Conservation (phyloP, 768 basidiomycete genomes). For the Cantharellus anzutake region DNA sequence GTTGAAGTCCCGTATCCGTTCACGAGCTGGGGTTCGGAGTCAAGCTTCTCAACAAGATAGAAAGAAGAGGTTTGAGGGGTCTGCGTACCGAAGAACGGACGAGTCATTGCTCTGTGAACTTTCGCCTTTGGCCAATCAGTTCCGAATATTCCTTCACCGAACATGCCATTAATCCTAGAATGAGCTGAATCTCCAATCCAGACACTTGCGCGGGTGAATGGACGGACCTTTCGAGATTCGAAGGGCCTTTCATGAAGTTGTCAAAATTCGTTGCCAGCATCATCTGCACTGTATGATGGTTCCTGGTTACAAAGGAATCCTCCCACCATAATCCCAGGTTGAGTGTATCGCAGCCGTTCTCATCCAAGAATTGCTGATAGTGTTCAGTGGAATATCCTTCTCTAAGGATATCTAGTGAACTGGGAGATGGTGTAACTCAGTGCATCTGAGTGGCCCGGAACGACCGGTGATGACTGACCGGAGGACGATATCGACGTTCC, state of each 20-base stretch:
- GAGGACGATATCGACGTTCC: constrained; percentile 53
- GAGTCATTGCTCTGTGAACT: constrained; percentile 50
- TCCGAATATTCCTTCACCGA: constrained; percentile 19
- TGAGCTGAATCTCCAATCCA: background rate
- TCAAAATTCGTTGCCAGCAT: constrained; percentile 6
- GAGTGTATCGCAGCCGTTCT: background rate
- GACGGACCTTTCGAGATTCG: background rate
- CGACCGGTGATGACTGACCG: constrained; percentile 21
- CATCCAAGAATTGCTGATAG: background rate
- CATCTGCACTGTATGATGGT: constrained; percentile 3
- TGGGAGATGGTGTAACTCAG: background rate
- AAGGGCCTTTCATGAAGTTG: constrained; percentile 4
- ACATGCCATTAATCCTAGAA: constrained; percentile 7
- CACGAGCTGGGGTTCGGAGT: constrained; percentile 24
- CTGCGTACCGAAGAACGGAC: constrained; percentile 39
- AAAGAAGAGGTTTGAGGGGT: background rate
- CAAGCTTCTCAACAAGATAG: constrained; percentile 15
- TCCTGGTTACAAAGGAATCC: constrained; percentile 4
- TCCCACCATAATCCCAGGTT: background rate
- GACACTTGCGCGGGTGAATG: background rate
- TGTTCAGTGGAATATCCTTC: background rate
- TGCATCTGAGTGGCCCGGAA: background rate
- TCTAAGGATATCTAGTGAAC: background rate
- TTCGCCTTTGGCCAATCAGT: constrained; percentile 33
- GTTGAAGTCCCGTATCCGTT: constrained; percentile 4